A percentile compares a stretch with the other conserved stretches of the same genome.
Conservation (phyloP, 441 rosid species). For the Erysimum pusillum region DNA sequence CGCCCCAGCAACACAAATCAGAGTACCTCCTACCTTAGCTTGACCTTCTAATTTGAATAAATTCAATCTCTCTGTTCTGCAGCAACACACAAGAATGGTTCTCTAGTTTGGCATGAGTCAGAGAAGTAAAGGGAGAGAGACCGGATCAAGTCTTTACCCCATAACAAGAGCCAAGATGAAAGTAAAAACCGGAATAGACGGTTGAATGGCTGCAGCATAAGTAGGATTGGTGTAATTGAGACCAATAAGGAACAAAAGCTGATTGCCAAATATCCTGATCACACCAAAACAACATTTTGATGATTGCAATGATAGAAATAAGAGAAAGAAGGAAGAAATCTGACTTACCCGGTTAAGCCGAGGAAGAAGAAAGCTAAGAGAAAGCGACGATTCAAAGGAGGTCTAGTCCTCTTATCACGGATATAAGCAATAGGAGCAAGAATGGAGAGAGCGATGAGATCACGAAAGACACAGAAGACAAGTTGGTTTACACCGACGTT, state of each 20-base stretch:
- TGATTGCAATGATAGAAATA: neutral
- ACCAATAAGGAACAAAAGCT: constrained; percentile 94
- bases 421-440: constrained; percentile 90
- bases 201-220: constrained; percentile 98
- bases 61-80: constrained; percentile 94
- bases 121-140: constrained; percentile 4
- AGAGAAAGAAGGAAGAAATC: neutral
- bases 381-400: constrained; percentile 73
- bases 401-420: constrained; percentile 80
- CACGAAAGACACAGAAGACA: constrained; percentile 93
- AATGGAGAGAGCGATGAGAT: constrained; percentile 87
- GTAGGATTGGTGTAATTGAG: constrained; percentile 96
- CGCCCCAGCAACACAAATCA: constrained; percentile 86
- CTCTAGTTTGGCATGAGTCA: constrained; percentile 14
- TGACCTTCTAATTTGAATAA: constrained; percentile 86
- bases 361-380: constrained; percentile 86
- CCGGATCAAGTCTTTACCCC: constrained; percentile 62
- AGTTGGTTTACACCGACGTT: constrained; percentile 92
- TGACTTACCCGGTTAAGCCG: constrained; percentile 85
- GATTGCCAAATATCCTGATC: constrained; percentile 94
- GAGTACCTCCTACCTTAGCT: constrained; percentile 88
- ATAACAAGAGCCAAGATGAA: constrained; percentile 86
- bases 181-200: constrained; percentile 96
- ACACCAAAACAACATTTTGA: constrained; percentile 23
- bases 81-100: constrained; percentile 38